Conservation (phyloP, 2,329 filamentous ascomycete species). For the Pseudogymnoascus destructans region DNA sequence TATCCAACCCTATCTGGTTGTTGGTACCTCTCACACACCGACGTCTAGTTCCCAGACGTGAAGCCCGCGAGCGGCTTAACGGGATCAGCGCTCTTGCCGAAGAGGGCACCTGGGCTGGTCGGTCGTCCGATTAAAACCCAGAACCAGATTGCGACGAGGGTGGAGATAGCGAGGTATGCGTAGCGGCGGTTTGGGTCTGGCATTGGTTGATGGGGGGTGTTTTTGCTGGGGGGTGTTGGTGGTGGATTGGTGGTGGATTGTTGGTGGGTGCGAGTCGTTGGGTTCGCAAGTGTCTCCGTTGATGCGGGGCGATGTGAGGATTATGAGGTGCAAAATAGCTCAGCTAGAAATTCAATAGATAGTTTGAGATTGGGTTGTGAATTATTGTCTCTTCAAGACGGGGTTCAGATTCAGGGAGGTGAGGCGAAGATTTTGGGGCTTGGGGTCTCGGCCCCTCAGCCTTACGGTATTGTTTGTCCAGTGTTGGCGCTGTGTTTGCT, state of each 20-base stretch:
- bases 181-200: constrained; percentile 15
- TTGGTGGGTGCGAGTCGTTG: neutral
- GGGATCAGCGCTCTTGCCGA: neutral
- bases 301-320: neutral
- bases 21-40: neutral
- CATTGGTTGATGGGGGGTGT: neutral
- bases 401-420: neutral
- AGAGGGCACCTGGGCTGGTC: neutral
- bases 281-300: neutral
- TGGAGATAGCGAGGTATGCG: constrained; percentile 13
- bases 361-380: neutral
- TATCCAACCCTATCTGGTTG: neutral
- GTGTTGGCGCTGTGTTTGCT: constrained; percentile 4
- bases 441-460: constrained; percentile 7
- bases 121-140: constrained; percentile 18
- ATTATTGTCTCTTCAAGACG: neutral
- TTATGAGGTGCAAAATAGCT: neutral
- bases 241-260: neutral
- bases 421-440: neutral
- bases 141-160: constrained; percentile 17
- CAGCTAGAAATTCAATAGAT: neutral
- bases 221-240: neutral
- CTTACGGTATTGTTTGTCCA: neutral
- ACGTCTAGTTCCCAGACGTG: neutral
- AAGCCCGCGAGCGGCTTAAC: constrained; percentile 4